Conservation (phyloP, 257 asterid species). For the Salvia miltiorrhiza region DNA sequence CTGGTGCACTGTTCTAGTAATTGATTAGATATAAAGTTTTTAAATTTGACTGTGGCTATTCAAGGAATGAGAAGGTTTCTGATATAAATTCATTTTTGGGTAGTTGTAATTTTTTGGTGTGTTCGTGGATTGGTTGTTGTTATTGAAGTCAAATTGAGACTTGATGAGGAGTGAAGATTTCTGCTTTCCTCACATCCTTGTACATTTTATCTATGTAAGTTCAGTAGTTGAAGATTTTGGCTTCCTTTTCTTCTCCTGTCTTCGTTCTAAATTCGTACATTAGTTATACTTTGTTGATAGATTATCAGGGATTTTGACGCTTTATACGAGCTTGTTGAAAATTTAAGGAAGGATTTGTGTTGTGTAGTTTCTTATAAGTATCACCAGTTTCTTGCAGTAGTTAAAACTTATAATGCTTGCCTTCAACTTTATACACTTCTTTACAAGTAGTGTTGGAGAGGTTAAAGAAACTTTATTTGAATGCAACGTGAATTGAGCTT, state of each 20-base stretch:
- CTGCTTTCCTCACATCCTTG: constrained; percentile 12
- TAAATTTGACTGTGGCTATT: background rate
- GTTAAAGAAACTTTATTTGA: background rate
- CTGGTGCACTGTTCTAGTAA: background rate
- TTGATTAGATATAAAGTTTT: background rate
- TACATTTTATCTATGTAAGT: constrained; percentile 17
- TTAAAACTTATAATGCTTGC: constrained; percentile 22
- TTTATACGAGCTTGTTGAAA: background rate
- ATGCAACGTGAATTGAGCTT: constrained; percentile 6
- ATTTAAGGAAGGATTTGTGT: constrained; percentile 22
- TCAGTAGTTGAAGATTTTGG: background rate
- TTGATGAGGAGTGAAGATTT: constrained; percentile 15
- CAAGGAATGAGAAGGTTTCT: background rate
- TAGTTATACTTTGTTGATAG: background rate
- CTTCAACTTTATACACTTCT: constrained; percentile 12
- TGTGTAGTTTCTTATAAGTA: constrained; percentile 13
- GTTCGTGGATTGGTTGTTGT: constrained; percentile 11
- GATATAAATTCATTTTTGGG: background rate
- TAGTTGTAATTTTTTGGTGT: background rate
- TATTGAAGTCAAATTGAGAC: background rate
- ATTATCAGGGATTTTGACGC: background rate
- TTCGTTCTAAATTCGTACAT: background rate
- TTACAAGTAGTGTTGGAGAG: background rate
- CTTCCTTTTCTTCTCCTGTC: background rate
- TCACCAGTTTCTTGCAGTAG: constrained; percentile 5